Evolutionary conservation across 1,284 basidiomycete species (phyloP).

Genomic region (Moesziomyces globuligerus): DNA sequence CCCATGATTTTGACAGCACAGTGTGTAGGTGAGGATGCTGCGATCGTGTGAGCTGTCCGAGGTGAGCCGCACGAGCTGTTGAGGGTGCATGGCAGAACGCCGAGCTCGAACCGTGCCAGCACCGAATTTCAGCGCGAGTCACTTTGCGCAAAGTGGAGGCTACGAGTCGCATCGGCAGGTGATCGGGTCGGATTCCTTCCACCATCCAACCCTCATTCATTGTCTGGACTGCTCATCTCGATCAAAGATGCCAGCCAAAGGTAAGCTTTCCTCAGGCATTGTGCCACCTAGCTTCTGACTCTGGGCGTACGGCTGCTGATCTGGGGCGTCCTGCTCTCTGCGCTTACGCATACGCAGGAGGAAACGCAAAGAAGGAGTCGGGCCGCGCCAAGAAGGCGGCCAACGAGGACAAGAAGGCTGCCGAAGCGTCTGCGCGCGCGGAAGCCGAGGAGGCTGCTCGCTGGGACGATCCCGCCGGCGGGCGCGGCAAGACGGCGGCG

Average conservation of each 20-base stretch:
- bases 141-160: not conserved
- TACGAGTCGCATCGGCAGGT: too few species aligned
- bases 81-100: not conserved
- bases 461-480: constrained; percentile 76
- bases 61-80: too few species aligned
- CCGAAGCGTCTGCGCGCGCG: constrained; percentile 74
- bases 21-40: too few species aligned
- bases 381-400: constrained; percentile 85
- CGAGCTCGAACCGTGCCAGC: not conserved
- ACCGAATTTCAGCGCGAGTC: not conserved
- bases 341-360: constrained; percentile 8
- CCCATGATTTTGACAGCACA: too few species aligned
- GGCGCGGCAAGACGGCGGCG: constrained; percentile 75
- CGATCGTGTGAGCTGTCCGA: too few species aligned
- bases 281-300: too few species aligned
- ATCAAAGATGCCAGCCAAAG: constrained; percentile 28
- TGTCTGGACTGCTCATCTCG: too few species aligned
- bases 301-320: not conserved
- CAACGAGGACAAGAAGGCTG: constrained; percentile 81
- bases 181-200: not conserved
- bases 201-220: too few species aligned
- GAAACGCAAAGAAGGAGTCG: constrained; percentile 52
- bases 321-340: too few species aligned
- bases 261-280: constrained; percentile 2
- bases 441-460: constrained; percentile 76